Conservation (phyloP, 768 basidiomycete genomes). For the Tulasnella sp. region DNA sequence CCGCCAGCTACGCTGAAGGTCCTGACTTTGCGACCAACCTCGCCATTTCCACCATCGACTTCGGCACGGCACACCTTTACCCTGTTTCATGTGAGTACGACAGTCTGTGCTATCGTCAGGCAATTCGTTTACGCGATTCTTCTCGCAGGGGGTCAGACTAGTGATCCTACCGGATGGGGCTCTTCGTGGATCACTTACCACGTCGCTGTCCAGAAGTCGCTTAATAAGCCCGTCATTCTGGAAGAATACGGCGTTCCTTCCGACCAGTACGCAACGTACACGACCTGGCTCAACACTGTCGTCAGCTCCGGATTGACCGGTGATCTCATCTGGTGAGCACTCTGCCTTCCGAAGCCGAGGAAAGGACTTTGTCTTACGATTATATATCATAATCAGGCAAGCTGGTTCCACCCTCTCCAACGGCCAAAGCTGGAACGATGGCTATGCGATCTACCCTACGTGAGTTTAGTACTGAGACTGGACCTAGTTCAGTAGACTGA, state of each 20-base stretch:
- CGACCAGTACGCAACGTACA: conserved; percentile 48
- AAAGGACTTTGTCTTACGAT: background rate
- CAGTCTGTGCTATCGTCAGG: background rate
- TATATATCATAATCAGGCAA: conserved; percentile 38
- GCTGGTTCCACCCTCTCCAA: conserved; percentile 44
- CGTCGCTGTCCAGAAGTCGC: conserved; percentile 47
- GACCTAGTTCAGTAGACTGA: background rate
- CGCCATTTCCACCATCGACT: conserved; percentile 55
- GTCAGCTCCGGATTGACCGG: conserved; percentile 37
- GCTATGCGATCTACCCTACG: conserved; percentile 49
- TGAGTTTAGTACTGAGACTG: background rate
- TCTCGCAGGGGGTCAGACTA: background rate
- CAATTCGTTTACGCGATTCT: background rate
- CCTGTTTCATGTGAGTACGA: conserved; percentile 41
- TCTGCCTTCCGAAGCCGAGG: background rate
- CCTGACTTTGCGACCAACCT: conserved; percentile 57
- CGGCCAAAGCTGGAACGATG: conserved; percentile 49
- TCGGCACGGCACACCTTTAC: conserved; percentile 57
- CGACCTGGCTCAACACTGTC: conserved; percentile 43
- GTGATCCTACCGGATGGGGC: conserved; percentile 25
- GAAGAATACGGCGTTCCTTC: conserved; percentile 64
- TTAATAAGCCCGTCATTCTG: conserved; percentile 57
- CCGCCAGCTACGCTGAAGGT: conserved; percentile 42
- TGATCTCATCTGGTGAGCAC: conserved; percentile 54
- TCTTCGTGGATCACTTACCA: conserved; percentile 63